A percentile compares a stretch with the other conserved stretches of the same genome.
Conservation (phyloP, 805 yeast species). For the Wickerhamiella musiphila region DNA sequence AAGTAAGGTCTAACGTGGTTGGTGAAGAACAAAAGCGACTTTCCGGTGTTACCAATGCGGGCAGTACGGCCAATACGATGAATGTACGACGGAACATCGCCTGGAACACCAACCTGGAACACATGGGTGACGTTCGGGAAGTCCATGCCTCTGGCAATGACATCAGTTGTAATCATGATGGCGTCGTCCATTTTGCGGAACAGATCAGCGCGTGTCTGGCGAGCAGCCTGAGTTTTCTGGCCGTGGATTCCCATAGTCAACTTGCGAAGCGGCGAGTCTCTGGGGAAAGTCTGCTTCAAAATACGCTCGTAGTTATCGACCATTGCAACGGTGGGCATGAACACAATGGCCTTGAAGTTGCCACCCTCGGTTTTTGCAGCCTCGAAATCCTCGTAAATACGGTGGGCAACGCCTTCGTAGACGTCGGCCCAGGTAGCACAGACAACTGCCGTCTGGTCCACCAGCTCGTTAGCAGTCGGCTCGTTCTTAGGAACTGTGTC, state of each 20-base stretch:
- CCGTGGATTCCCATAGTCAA: conserved; percentile 39
- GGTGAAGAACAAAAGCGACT: conserved; percentile 43
- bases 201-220: conserved; percentile 40
- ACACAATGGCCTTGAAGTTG: conserved; percentile 60
- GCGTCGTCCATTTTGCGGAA: conserved; percentile 36
- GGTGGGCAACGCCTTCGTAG: conserved; percentile 35
- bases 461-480: conserved; percentile 63
- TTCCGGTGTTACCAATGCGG: conserved; percentile 71
- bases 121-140: conserved; percentile 79
- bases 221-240: conserved; percentile 45
- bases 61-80: conserved; percentile 96
- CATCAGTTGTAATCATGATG: conserved; percentile 71
- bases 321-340: conserved; percentile 59
- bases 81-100: conserved; percentile 59
- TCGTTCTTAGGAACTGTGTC: conserved; percentile 62
- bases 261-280: conserved; percentile 3
- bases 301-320: conserved; percentile 39
- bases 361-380: conserved; percentile 15
- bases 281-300: conserved; percentile 19
- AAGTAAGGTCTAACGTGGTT: conserved; percentile 41
- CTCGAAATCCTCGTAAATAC: conserved; percentile 26
- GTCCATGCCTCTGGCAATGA: conserved; percentile 94
- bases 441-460: conserved; percentile 45
- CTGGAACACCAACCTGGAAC: conserved; percentile 63
- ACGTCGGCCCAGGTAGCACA: conserved; percentile 40